These are phyloP conservation scores for Nectriaceae sp. DNA, from an alignment of 2,329 filamentous ascomycete species.

Conservation along the genomic window DNA sequence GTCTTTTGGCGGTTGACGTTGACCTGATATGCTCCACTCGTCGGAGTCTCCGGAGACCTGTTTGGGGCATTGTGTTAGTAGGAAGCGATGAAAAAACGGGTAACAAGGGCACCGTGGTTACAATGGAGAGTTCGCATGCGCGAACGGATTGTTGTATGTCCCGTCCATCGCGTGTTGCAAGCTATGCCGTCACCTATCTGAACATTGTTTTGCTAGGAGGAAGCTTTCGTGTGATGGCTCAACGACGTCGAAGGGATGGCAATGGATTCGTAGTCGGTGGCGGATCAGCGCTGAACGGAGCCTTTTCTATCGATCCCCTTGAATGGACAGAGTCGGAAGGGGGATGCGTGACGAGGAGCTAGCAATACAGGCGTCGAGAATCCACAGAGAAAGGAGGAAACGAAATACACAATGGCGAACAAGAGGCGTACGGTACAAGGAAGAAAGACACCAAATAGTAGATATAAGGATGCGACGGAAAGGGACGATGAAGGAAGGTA, in stretches of 20 bases:
- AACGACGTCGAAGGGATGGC: conserved; percentile 8
- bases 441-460: not conserved
- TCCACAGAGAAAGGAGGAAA: not conserved
- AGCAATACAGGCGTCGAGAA: not conserved
- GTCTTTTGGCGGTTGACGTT: conserved; percentile 90
- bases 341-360: not conserved
- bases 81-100: not conserved
- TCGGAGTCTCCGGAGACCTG: conserved; percentile 35
- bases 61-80: conserved; percentile 13
- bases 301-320: not conserved
- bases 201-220: conserved; percentile 23
- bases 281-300: not conserved
- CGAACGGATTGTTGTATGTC: conserved; percentile 30
- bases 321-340: not conserved
- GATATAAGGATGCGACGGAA: not conserved
- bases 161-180: conserved; percentile 30
- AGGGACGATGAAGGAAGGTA: not conserved
- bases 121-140: conserved; percentile 30
- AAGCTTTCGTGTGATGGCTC: conserved; percentile 4
- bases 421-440: not conserved
- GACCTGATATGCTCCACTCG: conserved; percentile 63
- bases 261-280: conserved; percentile 5
- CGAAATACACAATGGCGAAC: not conserved
- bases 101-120: conserved; percentile 15
- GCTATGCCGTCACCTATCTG: conserved; percentile 17